Evolutionary conservation across 2,329 filamentous ascomycete genomes (phyloP), one percentile per base, ranked within the genome.

Genomic region (Thielaviopsis populi): DNA sequence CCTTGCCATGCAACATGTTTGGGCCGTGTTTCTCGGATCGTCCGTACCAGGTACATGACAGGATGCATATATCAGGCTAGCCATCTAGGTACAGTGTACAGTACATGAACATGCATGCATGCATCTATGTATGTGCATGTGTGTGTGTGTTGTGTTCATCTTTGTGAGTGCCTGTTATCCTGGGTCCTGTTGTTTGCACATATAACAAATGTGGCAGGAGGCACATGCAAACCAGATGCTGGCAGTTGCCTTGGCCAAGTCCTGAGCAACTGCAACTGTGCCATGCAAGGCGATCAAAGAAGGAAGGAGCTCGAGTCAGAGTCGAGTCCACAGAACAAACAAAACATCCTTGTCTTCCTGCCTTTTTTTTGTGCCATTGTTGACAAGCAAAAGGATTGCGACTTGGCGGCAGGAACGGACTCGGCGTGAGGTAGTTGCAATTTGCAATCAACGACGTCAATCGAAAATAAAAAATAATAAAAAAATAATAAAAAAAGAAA

Each of bases 301-400:
- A 56, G 53, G 27, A 56, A 17, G 53, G 53, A 56, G 53, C 53
- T 56, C 53, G 53, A 56, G 53, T 50, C 22, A 19, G 42, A 42
- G 46, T 50, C 19, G 46, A n/a, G 50, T 54, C 50, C n/a, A 30
- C 19, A 50, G 46, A 22, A 22, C 46, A 50, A 27, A 27, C 22
- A n/a, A n/a, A 48, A 50, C 46, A 24, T 17, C 22, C 46, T 50
- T 50, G 17, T 27, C n/a, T 37, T 30, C 30, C n/a, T 53, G 4
- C 15, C 24, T 53, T 13, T 27, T n/a, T n/a, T n/a, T n/a, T n/a
- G n/a, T 19, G 42, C n/a, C 42, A 46, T 46, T 46, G 42, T 46
- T 46, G 42, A 46, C 15, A 46, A 17, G 42, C 6, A 46, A 1
- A 17, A 19, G n/a, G n/a, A 46, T 46, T 46, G 42, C 42, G 42